Percentiles rank a stretch among this genome's conserved stretches.
These are phyloP conservation scores for Lasiodiplodia hormozganensis DNA, from an alignment of 2,329 filamentous ascomycete species.

Conservation along the genomic window DNA sequence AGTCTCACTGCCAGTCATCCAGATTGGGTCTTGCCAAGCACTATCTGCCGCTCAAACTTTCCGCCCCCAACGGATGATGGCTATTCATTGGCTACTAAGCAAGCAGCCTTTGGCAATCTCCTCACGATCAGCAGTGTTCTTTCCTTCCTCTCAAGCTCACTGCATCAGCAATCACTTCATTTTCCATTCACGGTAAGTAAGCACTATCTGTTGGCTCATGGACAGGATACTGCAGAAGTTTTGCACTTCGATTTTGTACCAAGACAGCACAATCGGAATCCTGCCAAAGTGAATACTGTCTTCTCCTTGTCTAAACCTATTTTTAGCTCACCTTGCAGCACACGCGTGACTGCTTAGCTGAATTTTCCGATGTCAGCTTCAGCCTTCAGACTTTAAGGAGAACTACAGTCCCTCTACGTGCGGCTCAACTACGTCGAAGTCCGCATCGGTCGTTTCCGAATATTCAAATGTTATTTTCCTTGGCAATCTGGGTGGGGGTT, in stretches of 20 bases:
- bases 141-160: neutral
- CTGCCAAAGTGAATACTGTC: too few species aligned
- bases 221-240: neutral
- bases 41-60: neutral
- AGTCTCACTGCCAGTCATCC: too few species aligned
- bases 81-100: neutral
- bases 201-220: neutral
- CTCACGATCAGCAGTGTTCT: neutral
- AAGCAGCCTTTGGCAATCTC: neutral
- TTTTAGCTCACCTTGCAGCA: neutral
- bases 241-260: neutral
- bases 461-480: neutral
- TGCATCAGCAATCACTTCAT: neutral
- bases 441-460: neutral
- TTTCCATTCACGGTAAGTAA: neutral
- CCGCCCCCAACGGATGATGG: neutral
- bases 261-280: neutral
- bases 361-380: neutral
- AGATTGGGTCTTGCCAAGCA: neutral
- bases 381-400: neutral
- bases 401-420: neutral
- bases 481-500: too few species aligned
- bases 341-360: neutral
- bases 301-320: neutral
- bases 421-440: neutral